These are phyloP conservation scores for Leccinum broughii DNA, from an alignment of 768 basidiomycete genomes.

Conservation along the genomic window DNA sequence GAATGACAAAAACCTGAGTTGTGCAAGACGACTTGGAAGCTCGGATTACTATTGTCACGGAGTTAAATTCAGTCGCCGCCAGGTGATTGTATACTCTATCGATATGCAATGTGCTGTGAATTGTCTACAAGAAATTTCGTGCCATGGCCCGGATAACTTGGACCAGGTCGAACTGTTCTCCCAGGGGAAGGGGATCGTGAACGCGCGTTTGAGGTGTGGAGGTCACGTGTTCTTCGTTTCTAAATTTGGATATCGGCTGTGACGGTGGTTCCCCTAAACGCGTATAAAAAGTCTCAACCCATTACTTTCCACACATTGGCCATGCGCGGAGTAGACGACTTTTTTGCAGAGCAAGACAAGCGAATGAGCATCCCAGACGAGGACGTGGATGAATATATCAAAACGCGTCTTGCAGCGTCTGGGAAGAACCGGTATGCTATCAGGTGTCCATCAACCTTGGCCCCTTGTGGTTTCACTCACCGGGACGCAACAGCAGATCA, in stretches of 20 bases:
- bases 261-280: constrained; percentile 10
- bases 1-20: no score
- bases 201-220: no score
- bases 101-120: no score
- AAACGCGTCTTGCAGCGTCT: constrained; percentile 26
- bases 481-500: constrained; percentile 5
- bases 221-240: background rate
- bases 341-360: constrained; percentile 56
- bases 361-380: constrained; percentile 56
- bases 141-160: no score
- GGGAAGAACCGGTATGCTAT: constrained; percentile 20
- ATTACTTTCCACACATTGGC: background rate
- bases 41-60: background rate
- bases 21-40: background rate
- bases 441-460: background rate
- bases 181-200: background rate
- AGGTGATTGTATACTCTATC: background rate
- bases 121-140: background rate
- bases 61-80: background rate
- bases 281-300: background rate
- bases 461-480: constrained; percentile 10
- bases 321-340: constrained; percentile 43
- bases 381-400: constrained; percentile 48
- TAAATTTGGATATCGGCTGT: background rate
- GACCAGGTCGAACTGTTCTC: no score